These are phyloP conservation scores for Phytophthora syringae DNA, from an alignment of 352 stramenopile genomes.

Conservation along the genomic window DNA sequence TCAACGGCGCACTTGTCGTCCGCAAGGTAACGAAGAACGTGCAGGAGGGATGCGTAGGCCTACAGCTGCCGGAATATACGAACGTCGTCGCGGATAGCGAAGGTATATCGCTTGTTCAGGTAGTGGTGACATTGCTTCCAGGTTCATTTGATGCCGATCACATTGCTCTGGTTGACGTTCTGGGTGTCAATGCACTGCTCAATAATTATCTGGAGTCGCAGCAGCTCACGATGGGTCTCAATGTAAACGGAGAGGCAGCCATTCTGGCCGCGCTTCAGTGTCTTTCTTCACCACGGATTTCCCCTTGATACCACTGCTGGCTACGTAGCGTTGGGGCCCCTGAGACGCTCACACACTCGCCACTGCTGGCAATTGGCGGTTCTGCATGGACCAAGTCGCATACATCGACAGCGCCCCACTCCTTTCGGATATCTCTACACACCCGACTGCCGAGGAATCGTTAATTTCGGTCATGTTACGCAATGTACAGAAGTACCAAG, in stretches of 20 bases:
- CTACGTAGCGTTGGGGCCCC: constrained; percentile 29
- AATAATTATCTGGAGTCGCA: constrained; percentile 35
- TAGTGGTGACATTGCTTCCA: constrained; percentile 28
- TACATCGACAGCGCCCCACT: constrained; percentile 27
- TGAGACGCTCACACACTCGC: constrained; percentile 36
- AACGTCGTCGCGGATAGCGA: constrained; percentile 32
- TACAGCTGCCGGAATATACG: constrained; percentile 29
- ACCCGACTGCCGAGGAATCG: constrained; percentile 22
- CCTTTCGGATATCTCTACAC: constrained; percentile 41
- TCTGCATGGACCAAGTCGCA: constrained; percentile 40
- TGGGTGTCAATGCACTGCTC: constrained; percentile 31
- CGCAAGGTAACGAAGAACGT: constrained; percentile 52
- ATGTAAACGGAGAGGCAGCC: constrained; percentile 44
- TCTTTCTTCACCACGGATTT: constrained; percentile 43
- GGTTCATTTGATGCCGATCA: constrained; percentile 30
- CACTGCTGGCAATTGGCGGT: constrained; percentile 41
- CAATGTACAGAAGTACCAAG: constrained; percentile 46
- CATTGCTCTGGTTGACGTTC: constrained; percentile 38
- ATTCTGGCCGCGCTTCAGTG: constrained; percentile 38
- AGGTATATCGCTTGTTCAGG: constrained; percentile 40
- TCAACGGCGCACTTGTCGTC: constrained; percentile 34
- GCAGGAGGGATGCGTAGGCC: constrained; percentile 36
- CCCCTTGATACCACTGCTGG: constrained; percentile 24
- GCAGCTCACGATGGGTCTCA: constrained; percentile 41
- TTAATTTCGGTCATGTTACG: constrained; percentile 32